A percentile compares a stretch with the other conserved stretches of the same genome.
Conservation (phyloP, 2,329 filamentous ascomycete species). For the Clarireedia sp. region DNA sequence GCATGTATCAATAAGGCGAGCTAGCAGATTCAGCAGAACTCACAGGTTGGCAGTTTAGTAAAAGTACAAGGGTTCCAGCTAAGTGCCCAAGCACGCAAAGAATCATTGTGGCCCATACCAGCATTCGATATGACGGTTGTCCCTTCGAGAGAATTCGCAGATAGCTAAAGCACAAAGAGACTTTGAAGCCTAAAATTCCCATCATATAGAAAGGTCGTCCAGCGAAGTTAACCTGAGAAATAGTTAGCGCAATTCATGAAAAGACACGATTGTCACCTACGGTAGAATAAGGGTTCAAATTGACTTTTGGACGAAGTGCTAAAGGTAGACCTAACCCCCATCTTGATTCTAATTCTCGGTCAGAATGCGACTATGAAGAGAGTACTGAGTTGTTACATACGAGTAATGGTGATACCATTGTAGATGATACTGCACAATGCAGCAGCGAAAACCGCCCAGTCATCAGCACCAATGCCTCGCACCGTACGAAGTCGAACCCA, state of each 20-base stretch:
- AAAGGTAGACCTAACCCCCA: constrained; percentile 6
- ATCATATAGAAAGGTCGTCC: constrained; percentile 13
- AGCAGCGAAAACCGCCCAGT: background rate
- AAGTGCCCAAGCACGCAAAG: background rate
- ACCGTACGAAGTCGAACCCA: constrained; percentile 4
- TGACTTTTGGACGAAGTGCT: background rate
- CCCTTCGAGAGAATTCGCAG: constrained; percentile 11
- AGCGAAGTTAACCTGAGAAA: constrained; percentile 7
- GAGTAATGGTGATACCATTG: background rate
- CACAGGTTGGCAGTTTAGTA: constrained; percentile 1
- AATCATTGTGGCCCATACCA: background rate
- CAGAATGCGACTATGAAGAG: background rate
- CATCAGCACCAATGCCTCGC: constrained; percentile 5
- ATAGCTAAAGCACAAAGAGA: constrained; percentile 12
- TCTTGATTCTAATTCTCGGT: constrained; percentile 3
- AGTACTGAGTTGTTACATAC: background rate
- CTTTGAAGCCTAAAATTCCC: constrained; percentile 11
- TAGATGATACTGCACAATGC: background rate
- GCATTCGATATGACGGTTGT: constrained; percentile 4
- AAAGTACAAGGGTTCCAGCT: background rate
- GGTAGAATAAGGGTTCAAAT: background rate
- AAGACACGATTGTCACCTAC: background rate
- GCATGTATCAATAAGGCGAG: background rate
- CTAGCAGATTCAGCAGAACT: background rate
- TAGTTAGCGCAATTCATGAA: background rate